A percentile compares a stretch with the other conserved stretches of the same genome.
phyloP scores from a whole-genome alignment of 2,329 filamentous ascomycete species.

The Calcarisporium arbuscula region DNA sequence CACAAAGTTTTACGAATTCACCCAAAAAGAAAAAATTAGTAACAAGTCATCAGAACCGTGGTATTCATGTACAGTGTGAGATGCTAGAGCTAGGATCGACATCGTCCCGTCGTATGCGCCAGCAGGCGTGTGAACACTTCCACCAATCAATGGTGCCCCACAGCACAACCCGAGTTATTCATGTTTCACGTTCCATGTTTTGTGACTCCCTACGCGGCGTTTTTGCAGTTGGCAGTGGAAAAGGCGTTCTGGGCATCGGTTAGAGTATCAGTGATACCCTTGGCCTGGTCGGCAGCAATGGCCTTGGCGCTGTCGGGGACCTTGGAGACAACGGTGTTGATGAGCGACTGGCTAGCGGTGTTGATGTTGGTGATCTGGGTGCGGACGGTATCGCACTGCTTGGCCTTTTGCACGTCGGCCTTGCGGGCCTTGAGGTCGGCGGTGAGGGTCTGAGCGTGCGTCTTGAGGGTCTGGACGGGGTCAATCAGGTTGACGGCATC shows the following conservation, averaged over 20 bases:
- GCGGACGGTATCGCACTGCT: background rate
- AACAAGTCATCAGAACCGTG: too few relatives aligned
- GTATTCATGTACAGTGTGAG: too few relatives aligned
- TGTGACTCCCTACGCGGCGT: too few relatives aligned
- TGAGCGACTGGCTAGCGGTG: background rate
- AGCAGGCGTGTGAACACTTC: too few relatives aligned
- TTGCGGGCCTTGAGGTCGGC: background rate
- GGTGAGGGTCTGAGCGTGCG: background rate
- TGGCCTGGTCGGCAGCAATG: background rate
- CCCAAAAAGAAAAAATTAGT: too few relatives aligned
- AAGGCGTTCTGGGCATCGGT: background rate
- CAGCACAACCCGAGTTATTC: too few relatives aligned
- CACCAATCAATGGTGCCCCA: too few relatives aligned
- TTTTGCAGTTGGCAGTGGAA: background rate
- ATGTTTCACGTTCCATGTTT: too few relatives aligned
- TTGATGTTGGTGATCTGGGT: background rate
- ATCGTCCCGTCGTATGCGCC: too few relatives aligned
- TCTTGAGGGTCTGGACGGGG: slow-evolving; percentile 1
- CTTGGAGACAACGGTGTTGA: slow-evolving; percentile 4
- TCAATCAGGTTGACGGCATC: background rate
- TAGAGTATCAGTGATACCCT: background rate
- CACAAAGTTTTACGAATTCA: too few relatives aligned
- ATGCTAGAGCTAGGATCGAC: too few relatives aligned
- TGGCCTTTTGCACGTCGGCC: background rate
- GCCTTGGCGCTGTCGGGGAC: background rate